Percentiles rank a stretch among this genome's conserved stretches.
phyloP scores from a whole-genome alignment of 75 land plant species.

The Cunninghamia lanceolata region DNA sequence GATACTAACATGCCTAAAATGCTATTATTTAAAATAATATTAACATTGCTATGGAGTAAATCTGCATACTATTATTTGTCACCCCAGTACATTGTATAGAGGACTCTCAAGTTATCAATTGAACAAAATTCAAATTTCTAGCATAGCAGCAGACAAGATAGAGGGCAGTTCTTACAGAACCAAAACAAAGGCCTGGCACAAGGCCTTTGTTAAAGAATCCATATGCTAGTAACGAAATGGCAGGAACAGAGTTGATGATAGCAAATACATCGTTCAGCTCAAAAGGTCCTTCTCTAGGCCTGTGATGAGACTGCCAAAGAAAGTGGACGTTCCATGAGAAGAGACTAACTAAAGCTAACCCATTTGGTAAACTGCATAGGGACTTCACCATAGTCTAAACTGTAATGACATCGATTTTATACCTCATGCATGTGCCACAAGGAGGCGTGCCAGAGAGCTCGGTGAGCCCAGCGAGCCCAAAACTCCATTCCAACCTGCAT shows the following conservation, averaged over 20 bases:
- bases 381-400: background rate
- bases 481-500: slow-evolving; percentile 33
- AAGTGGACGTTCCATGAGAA: background rate
- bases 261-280: slow-evolving; percentile 33
- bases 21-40: no score
- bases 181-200: slow-evolving; percentile 26
- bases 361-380: no score
- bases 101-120: background rate
- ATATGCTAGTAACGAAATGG: slow-evolving; percentile 23
- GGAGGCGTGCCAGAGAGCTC: slow-evolving; percentile 27
- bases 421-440: slow-evolving; percentile 35
- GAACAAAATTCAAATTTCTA: background rate
- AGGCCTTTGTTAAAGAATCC: slow-evolving; percentile 28
- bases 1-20: background rate
- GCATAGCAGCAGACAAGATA: background rate
- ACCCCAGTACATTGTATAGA: no score
- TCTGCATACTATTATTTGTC: background rate
- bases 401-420: background rate
- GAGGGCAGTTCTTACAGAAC: slow-evolving; percentile 11
- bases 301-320: slow-evolving; percentile 28
- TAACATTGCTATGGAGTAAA: background rate
- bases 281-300: slow-evolving; percentile 28
- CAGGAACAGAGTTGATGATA: slow-evolving; percentile 25
- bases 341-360: background rate
- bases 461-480: slow-evolving; percentile 35